A percentile compares a stretch with the other conserved stretches of the same genome.
These are phyloP conservation scores for bread wheat (Triticum aestivum) DNA, from an alignment of 176 grass and related monocot genomes.

Conservation along the genomic window IWGSC_CS_RefSeq_v2.1 NC_057803.1:12611142-12611641, in stretches of 20 bases:
- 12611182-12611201: slow-evolving; percentile 56
- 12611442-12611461: slow-evolving; percentile 65
- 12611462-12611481: slow-evolving; percentile 39
- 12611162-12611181: slow-evolving; percentile 67
- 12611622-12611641: slow-evolving; percentile 48
- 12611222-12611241: slow-evolving; percentile 34
- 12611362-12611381: slow-evolving; percentile 61
- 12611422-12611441: slow-evolving; percentile 48
- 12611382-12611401: slow-evolving; percentile 64
- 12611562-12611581: slow-evolving; percentile 54
- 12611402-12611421: slow-evolving; percentile 57
- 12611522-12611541: slow-evolving; percentile 55
- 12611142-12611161: slow-evolving; percentile 79
- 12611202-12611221: slow-evolving; percentile 45
- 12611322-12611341: slow-evolving; percentile 60
- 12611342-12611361: slow-evolving; percentile 68
- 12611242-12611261: slow-evolving; percentile 56
- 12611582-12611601: slow-evolving; percentile 27
- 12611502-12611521: slow-evolving; percentile 59
- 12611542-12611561: slow-evolving; percentile 49
- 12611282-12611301: slow-evolving; percentile 55
- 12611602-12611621: slow-evolving; percentile 57
- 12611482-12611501: slow-evolving; percentile 52
- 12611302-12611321: slow-evolving; percentile 39
- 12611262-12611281: slow-evolving; percentile 77